Evolutionary conservation across 208 protist genomes (phyloP), one percentile per base, ranked within the genome.

Genomic region (Wallacemonas rigidus): DNA sequence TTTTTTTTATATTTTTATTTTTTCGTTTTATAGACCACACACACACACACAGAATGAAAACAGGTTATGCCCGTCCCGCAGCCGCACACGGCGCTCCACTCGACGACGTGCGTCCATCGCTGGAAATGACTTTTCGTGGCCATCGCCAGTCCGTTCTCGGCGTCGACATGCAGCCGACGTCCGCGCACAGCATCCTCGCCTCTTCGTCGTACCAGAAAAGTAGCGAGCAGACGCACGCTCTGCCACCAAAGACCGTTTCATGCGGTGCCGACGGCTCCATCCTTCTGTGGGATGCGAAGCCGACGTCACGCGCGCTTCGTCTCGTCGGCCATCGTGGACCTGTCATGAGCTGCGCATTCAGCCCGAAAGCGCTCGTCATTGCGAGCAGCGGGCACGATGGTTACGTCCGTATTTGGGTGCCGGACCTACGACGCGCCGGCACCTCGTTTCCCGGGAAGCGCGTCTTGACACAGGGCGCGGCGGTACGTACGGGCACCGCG

Each of bases 261-360:
- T 83, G 80, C 14, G 81, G 83, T 8, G 81, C 83, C 6, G 95
- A 98, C 71, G 86, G 85, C n/a, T 75, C 74, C 12, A 77, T 97
- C 1, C 93, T 96, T 56, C n/a, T 97, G 50, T 98, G 95, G 93
- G 89, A 93, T 71, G 68, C 82, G 3, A 81, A 82, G 51, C 62
- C 85, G 36, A 92, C 82, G 2, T 78, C 85, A 1, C 86, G 95
- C 35, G 86, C 95, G 3, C 84, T 95, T 41, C 89, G 94, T 36
- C 91, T 92, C 51, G 47, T 82, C 11, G 88, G 88, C 39, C 91
- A 97, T 69, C 89, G 82, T 48, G 90, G 85, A 3, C 85, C 93
- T 5, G 89, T 98, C 17, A 75, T 87, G 40, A 82, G 81, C 69
- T 81, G 82, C 35, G 73, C 74, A 2, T 85, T 75, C 71, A 88